A percentile compares a stretch with the other conserved stretches of the same genome.
These are phyloP conservation scores for Cercospora sp. DNA, from an alignment of 2,329 filamentous ascomycete genomes.

Conservation along the genomic window DNA sequence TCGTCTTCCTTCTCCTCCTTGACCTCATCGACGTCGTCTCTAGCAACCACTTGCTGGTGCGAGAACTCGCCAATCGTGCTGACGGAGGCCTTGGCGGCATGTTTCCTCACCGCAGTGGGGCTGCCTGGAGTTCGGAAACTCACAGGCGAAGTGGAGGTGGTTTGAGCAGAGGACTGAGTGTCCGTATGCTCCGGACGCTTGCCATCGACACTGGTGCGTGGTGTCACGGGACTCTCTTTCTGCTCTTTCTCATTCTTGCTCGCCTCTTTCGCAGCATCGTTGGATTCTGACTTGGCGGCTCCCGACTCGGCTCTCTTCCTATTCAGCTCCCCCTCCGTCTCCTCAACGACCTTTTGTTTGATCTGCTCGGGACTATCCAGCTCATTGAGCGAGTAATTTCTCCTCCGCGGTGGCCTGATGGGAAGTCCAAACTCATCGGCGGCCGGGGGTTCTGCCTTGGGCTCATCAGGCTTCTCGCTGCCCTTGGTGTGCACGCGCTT, in stretches of 20 bases:
- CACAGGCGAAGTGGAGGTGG: not conserved
- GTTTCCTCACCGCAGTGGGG: conserved; percentile 14
- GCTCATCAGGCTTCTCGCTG: conserved; percentile 24
- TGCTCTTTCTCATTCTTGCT: not conserved
- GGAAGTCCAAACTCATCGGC: conserved; percentile 44
- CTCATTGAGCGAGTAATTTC: conserved; percentile 30
- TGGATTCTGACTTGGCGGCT: not conserved
- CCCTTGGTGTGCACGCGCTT: conserved; percentile 23
- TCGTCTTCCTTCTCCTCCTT: conserved; percentile 60
- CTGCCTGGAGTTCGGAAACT: conserved; percentile 8
- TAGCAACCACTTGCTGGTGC: conserved; percentile 72
- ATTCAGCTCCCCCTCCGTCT: conserved; percentile 23
- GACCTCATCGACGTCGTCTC: conserved; percentile 44
- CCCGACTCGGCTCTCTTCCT: conserved; percentile 3
- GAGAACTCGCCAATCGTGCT: conserved; percentile 75
- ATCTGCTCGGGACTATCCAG: conserved; percentile 30
- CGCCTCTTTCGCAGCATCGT: conserved; percentile 5
- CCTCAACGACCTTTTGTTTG: conserved; percentile 23
- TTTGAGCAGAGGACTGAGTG: conserved; percentile 10
- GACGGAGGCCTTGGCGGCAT: conserved; percentile 26
- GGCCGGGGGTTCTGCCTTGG: conserved; percentile 30
- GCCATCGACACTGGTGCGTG: conserved; percentile 9
- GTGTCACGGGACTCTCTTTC: conserved; percentile 7
- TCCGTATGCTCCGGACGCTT: not conserved
- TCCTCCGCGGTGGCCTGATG: conserved; percentile 34